Conservation (phyloP, 2,329 filamentous ascomycete species). For the Chalaropsis thielavioides region DNA sequence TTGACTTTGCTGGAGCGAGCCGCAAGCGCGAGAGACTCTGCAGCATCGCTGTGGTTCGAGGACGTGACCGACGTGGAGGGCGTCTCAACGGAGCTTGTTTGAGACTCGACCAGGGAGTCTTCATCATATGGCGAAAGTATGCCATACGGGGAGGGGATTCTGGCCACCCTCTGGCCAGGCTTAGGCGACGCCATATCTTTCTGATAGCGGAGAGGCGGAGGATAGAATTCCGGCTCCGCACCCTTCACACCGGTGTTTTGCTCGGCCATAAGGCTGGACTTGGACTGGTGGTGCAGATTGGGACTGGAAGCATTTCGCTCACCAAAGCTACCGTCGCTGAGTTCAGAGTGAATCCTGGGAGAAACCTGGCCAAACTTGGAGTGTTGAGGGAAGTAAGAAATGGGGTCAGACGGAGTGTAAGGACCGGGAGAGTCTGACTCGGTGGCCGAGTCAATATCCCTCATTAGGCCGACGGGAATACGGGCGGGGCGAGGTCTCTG, state of each 20-base stretch:
- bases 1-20: neutral
- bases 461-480: conserved; percentile 1
- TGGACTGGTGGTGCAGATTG: neutral
- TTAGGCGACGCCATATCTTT: neutral
- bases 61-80: conserved; percentile 6
- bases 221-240: neutral
- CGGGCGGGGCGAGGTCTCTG: conserved; percentile 5
- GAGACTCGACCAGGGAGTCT: conserved; percentile 8
- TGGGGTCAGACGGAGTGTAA: conserved; percentile 6
- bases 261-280: neutral
- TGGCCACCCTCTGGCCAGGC: neutral
- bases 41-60: neutral
- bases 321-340: conserved; percentile 9
- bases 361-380: conserved; percentile 1
- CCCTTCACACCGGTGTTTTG: neutral
- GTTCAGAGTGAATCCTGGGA: conserved; percentile 8
- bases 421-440: conserved; percentile 12
- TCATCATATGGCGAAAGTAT: conserved; percentile 13
- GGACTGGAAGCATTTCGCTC: neutral
- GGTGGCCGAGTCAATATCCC: conserved; percentile 14
- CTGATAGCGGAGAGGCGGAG: conserved; percentile 5
- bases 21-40: neutral
- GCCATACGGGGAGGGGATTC: conserved; percentile 8
- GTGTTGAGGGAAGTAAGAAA: neutral
- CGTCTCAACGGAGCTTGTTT: conserved; percentile 7